These are phyloP conservation scores for Fraxinus nigra DNA, from an alignment of 305 asterid species.

Conservation along the genomic window DNA sequence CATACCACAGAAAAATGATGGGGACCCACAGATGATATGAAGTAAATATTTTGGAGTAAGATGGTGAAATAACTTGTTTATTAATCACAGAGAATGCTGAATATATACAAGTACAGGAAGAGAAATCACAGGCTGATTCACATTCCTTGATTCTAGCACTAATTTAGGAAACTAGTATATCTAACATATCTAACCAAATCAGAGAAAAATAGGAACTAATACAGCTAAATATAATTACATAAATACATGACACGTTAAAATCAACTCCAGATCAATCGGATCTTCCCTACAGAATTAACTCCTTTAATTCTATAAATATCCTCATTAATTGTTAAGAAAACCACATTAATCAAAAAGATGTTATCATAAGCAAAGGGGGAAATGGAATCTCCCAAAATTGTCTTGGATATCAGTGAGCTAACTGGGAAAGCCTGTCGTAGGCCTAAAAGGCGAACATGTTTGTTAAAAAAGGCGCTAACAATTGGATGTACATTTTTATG, in stretches of 20 bases:
- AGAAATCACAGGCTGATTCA: not conserved
- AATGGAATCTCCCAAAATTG: not conserved
- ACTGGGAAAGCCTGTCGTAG: not conserved
- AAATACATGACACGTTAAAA: not conserved
- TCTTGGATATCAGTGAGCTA: constrained; percentile 5
- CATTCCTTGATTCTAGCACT: not conserved
- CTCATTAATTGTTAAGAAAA: not conserved
- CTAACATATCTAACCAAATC: not conserved
- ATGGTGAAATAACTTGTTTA: not conserved
- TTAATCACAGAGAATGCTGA: not conserved
- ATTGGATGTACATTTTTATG: constrained; percentile 1
- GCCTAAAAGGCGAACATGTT: not conserved
- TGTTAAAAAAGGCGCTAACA: not conserved
- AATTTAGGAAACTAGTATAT: not conserved
- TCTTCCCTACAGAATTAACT: not conserved
- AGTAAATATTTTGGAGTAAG: not conserved
- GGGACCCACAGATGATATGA: not conserved
- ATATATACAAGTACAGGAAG: not conserved
- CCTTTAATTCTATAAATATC: not conserved
- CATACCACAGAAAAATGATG: not conserved
- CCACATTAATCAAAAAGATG: not conserved
- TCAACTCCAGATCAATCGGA: not conserved
- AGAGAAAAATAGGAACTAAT: not conserved
- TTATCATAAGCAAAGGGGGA: constrained; percentile 1
- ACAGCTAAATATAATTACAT: not conserved